Evolutionary conservation across 441 rosid species (phyloP).

Genomic region (Populus trichocarpa): DNA sequence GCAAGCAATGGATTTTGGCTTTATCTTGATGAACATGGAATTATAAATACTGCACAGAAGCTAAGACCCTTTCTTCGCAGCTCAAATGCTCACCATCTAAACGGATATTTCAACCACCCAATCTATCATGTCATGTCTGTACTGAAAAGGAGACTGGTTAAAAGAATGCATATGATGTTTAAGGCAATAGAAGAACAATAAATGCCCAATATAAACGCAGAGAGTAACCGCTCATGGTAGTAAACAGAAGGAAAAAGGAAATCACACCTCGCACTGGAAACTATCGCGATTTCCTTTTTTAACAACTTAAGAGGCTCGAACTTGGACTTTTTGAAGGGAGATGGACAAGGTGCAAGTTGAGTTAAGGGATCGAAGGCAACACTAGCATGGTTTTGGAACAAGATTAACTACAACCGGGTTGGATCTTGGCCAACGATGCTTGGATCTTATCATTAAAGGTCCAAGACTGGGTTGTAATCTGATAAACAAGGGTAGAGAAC

Average conservation of each 20-base stretch:
- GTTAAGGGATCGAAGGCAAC: no score
- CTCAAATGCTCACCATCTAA: neutral
- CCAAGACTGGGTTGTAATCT: neutral
- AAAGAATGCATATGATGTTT: neutral
- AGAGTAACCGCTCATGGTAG: neutral
- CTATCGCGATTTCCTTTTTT: no score
- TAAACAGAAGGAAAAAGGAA: no score
- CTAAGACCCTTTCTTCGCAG: neutral
- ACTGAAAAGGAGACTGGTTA: neutral
- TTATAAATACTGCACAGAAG: neutral
- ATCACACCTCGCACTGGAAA: no score
- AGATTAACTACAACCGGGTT: no score
- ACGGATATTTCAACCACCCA: neutral
- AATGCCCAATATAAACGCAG: neutral
- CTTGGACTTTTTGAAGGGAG: no score
- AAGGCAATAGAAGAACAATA: neutral
- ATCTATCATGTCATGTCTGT: neutral
- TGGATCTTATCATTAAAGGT: neutral
- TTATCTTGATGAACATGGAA: neutral
- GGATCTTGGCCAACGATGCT: neutral
- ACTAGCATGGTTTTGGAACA: no score
- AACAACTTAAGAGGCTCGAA: no score
- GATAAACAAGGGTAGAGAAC: neutral
- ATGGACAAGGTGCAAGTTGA: no score
- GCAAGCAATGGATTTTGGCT: neutral